Percentiles rank a stretch among this genome's conserved stretches.
phyloP scores from a whole-genome alignment of 108 stramenopile species.

The Cyclotella distinguenda region DNA sequence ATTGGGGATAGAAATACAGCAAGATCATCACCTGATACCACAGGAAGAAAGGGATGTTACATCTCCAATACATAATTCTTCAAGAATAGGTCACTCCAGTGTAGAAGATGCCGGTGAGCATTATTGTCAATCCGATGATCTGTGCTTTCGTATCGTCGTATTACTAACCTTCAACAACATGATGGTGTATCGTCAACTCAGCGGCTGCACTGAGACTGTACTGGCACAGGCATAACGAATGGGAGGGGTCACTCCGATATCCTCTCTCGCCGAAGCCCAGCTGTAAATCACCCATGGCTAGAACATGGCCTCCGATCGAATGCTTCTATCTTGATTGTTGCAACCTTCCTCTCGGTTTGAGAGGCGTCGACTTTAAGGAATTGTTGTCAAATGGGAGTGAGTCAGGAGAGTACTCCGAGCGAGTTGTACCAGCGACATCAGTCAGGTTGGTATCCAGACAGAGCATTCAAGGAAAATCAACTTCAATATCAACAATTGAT shows the following conservation, averaged over 20 bases:
- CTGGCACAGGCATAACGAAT: slow-evolving; percentile 32
- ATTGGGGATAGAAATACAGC: slow-evolving; percentile 46
- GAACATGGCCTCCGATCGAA: slow-evolving; percentile 17
- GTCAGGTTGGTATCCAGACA: slow-evolving; percentile 35
- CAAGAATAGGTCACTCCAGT: slow-evolving; percentile 41
- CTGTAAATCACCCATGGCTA: neutral
- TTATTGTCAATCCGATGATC: too few relatives aligned
- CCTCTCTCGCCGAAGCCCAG: slow-evolving; percentile 7
- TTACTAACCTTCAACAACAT: too few relatives aligned
- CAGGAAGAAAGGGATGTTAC: neutral
- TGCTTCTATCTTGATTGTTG: slow-evolving; percentile 48
- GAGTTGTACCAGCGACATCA: slow-evolving; percentile 12
- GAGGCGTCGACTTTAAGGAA: slow-evolving; percentile 38
- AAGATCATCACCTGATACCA: slow-evolving; percentile 2
- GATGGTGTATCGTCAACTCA: too few relatives aligned
- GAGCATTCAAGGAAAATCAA: neutral
- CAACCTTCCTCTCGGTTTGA: slow-evolving; percentile 45
- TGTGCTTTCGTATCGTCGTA: too few relatives aligned
- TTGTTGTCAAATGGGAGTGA: slow-evolving; percentile 1
- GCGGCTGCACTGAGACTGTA: slow-evolving; percentile 51
- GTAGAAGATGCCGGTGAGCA: slow-evolving; percentile 61
- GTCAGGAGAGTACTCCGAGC: neutral
- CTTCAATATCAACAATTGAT: slow-evolving; percentile 22
- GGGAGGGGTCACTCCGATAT: slow-evolving; percentile 44
- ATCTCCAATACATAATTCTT: neutral